These are phyloP conservation scores for Gossypium herbaceum DNA, from an alignment of 345 rosid species.

Conservation along the genomic window DNA sequence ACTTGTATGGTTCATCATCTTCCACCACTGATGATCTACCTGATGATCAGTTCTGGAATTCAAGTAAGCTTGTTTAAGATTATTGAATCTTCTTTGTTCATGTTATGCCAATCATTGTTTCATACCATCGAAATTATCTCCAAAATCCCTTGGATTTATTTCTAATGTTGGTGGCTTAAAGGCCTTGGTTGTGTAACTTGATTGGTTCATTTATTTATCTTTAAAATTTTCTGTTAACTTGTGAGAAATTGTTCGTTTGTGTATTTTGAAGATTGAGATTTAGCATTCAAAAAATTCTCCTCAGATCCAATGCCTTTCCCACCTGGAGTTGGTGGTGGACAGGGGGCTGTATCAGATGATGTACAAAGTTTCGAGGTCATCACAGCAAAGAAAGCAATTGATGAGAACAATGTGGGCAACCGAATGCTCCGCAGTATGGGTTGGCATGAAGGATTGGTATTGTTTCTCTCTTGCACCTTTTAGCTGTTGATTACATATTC, in stretches of 20 bases:
- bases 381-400: constrained; percentile 84
- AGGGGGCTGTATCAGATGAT: constrained; percentile 39
- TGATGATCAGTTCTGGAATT: constrained; percentile 44
- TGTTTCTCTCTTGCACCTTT: constrained; percentile 17
- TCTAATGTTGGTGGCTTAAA: constrained; percentile 9
- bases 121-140: background rate
- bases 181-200: constrained; percentile 17
- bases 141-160: background rate
- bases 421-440: constrained; percentile 98
- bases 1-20: constrained; percentile 82
- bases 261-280: constrained; percentile 64
- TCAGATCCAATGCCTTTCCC: constrained; percentile 92
- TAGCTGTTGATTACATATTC: background rate
- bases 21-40: constrained; percentile 44
- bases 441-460: constrained; percentile 99
- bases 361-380: constrained; percentile 75
- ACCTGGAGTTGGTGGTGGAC: constrained; percentile 94
- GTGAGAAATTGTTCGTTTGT: constrained; percentile 26
- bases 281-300: constrained; percentile 52
- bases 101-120: background rate
- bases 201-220: constrained; percentile 25
- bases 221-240: constrained; percentile 31
- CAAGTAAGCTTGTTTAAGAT: constrained; percentile 57
- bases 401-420: constrained; percentile 89
- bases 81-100: background rate